A percentile compares a stretch with the other conserved stretches of the same genome.
Evolutionary conservation across 352 stramenopile genomes (phyloP).

Genomic region (Pythium coloratum): DNA sequence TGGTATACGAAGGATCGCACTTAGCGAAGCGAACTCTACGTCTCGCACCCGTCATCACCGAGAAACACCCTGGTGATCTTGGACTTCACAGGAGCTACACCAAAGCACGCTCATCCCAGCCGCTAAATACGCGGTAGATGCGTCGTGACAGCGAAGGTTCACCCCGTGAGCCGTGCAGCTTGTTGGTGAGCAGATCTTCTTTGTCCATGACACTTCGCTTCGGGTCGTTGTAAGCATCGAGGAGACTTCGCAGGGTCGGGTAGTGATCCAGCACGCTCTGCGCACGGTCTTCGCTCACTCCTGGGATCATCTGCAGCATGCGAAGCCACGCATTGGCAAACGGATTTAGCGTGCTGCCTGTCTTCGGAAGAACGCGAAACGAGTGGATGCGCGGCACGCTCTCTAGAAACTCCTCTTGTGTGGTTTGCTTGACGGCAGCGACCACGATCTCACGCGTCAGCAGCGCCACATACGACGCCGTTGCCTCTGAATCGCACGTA

Average conservation of each 20-base stretch:
- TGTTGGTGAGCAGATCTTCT: slow-evolving; percentile 57
- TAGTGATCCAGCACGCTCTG: slow-evolving; percentile 65
- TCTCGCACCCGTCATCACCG: too few species aligned
- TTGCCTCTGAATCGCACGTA: slow-evolving; percentile 53
- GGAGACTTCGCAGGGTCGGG: slow-evolving; percentile 54
- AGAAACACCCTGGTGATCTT: neutral
- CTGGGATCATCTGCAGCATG: slow-evolving; percentile 80
- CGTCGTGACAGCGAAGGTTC: slow-evolving; percentile 51
- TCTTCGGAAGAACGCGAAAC: slow-evolving; percentile 45
- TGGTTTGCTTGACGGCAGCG: slow-evolving; percentile 36
- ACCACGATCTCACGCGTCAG: slow-evolving; percentile 58
- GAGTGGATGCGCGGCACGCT: slow-evolving; percentile 55
- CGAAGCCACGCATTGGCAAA: slow-evolving; percentile 68
- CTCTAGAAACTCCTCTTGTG: slow-evolving; percentile 58
- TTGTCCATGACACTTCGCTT: slow-evolving; percentile 36
- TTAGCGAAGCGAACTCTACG: too few species aligned
- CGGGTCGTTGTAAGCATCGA: slow-evolving; percentile 48
- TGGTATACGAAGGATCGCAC: too few species aligned
- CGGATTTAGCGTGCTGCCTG: slow-evolving; percentile 43
- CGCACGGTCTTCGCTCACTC: slow-evolving; percentile 69
- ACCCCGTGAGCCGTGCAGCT: slow-evolving; percentile 40
- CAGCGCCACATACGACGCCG: slow-evolving; percentile 51
- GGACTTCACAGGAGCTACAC: neutral
- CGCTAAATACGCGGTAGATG: slow-evolving; percentile 55
- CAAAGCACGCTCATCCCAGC: slow-evolving; percentile 6